Base-by-base conservation (phyloP, 2,329 filamentous ascomycete genomes). In the Fusarium sp. region DNA sequence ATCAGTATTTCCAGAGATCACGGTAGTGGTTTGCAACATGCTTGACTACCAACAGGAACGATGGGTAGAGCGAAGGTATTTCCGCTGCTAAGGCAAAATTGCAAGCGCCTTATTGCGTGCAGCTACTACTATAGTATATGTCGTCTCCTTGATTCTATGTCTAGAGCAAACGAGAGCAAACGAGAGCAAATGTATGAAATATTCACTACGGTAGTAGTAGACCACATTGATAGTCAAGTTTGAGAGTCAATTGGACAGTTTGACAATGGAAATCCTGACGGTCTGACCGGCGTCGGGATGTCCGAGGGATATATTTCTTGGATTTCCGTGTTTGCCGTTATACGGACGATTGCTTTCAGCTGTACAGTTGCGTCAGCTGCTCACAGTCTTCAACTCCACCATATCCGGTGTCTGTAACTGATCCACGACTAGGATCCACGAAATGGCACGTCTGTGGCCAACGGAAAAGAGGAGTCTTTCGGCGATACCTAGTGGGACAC, bases 31-130 rank as follows among this genome's bases (percentile, higher is more conserved):
- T 28, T 93, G 93, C 71, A 91, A 91, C 65, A 87, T 97, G 74
- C 90, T 95, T 28, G 88, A 91, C 57, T 94, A 97, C 72, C 88
- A 91, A 66, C 93, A 98, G 80, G 89, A 92, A 71, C 87, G 95
- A 68, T 98, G 95, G 95, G 89, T 98, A 46, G 95, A 98, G 83
- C 90, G 89, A 77, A 90, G 90, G 75, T 98, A 98, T 80, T 91
- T 97, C 78, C 90, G 95, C n/a, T 97, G 94, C 80, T 97, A 63
- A 78, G 49, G 34, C 17, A 31, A 24, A 31, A 9, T 6, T 38
- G 17, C 20, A n/a, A 28, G 45, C n/a, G 36, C n/a, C 15, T 17
- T 36, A 14, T 45, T 48, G 26, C 28, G 15, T 46, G 33, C 43
- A 52, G n/a, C 13, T 53, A 55, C 40, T 48, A 57, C 45, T 45